phyloP scores from a whole-genome alignment of 75 land plant genomes.

The Pseudotsuga menziesii region DNA sequence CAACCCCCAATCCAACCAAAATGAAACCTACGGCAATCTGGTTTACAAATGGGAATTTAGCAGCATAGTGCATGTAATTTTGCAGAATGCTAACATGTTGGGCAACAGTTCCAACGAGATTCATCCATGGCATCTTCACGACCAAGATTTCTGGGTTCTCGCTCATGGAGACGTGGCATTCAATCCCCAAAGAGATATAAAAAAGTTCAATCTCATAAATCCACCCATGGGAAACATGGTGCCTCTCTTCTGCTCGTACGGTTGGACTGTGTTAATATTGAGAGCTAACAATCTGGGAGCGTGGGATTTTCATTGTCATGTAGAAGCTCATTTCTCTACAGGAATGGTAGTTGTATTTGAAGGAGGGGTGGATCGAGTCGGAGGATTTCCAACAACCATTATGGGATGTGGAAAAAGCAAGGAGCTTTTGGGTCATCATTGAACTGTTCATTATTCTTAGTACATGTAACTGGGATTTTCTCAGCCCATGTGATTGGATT shows the following conservation, averaged over 20 bases:
- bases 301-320: slow-evolving; percentile 83
- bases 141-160: slow-evolving; percentile 86
- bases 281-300: slow-evolving; percentile 72
- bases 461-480: too few relatives aligned
- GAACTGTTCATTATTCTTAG: too few relatives aligned
- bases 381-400: slow-evolving; percentile 46
- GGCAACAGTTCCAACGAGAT: slow-evolving; percentile 59
- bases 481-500: too few relatives aligned
- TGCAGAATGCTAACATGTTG: slow-evolving; percentile 70
- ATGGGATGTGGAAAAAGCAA: slow-evolving; percentile 73
- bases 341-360: slow-evolving; percentile 89
- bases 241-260: slow-evolving; percentile 50
- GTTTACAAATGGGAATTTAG: too few relatives aligned
- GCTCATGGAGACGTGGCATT: slow-evolving; percentile 71
- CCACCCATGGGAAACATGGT: slow-evolving; percentile 80
- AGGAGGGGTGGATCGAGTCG: slow-evolving; percentile 58
- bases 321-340: slow-evolving; percentile 76
- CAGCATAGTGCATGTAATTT: slow-evolving; percentile 51
- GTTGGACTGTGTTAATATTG: slow-evolving; percentile 87
- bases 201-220: slow-evolving; percentile 46
- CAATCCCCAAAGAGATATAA: slow-evolving; percentile 27
- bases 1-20: too few relatives aligned
- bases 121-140: slow-evolving; percentile 92
- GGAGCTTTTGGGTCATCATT: too few relatives aligned
- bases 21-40: too few relatives aligned